Conservation (phyloP, 495 filamentous ascomycete genomes). For the Penicillium daleae region DNA sequence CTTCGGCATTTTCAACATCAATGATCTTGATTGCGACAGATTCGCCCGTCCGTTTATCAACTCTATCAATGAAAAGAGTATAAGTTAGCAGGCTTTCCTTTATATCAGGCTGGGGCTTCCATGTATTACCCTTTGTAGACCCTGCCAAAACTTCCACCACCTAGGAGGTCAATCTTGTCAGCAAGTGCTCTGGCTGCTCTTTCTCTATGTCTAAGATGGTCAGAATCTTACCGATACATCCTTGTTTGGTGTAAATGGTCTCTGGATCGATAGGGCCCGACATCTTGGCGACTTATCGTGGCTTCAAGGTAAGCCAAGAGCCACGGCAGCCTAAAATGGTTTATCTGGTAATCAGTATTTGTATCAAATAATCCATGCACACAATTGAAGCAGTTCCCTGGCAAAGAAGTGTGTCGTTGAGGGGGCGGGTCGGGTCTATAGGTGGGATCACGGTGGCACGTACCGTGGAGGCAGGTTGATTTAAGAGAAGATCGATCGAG, state of each 20-base stretch:
- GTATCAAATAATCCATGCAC: neutral
- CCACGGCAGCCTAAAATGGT: slow-evolving; percentile 11
- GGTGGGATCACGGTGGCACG: neutral
- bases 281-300: slow-evolving; percentile 36
- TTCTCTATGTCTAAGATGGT: neutral
- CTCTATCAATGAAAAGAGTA: slow-evolving; percentile 47
- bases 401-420: neutral
- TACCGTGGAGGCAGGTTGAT: neutral
- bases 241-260: slow-evolving; percentile 88
- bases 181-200: neutral
- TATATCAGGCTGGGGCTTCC: neutral
- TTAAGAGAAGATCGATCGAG: neutral
- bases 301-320: slow-evolving; percentile 5
- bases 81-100: neutral
- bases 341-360: neutral
- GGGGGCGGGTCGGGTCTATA: neutral
- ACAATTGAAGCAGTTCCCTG: too few species aligned
- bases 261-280: slow-evolving; percentile 71
- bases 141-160: slow-evolving; percentile 91
- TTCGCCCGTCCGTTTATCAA: slow-evolving; percentile 82
- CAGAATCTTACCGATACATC: slow-evolving; percentile 76
- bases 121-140: slow-evolving; percentile 86
- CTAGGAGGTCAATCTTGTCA: slow-evolving; percentile 32
- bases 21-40: slow-evolving; percentile 95
- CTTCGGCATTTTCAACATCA: slow-evolving; percentile 96